phyloP scores from a whole-genome alignment of 1,284 basidiomycete species.

The Marasmius tenuissimus region DNA sequence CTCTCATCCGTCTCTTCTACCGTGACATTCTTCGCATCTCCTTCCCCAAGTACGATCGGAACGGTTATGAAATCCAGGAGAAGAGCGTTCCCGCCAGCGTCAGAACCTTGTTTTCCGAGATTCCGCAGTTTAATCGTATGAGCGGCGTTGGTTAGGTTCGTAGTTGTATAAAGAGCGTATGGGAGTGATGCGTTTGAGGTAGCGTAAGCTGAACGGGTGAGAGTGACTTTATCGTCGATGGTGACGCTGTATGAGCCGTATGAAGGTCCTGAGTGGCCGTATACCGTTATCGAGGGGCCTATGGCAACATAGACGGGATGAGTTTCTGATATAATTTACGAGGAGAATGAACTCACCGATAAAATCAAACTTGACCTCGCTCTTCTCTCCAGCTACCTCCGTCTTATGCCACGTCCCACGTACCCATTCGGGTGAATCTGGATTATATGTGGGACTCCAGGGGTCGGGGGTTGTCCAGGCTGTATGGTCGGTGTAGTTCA shows the following conservation, averaged over 20 bases:
- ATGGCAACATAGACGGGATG: too few relatives aligned
- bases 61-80: constrained; percentile 37
- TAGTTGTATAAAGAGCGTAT: constrained; percentile 31
- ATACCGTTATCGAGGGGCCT: constrained; percentile 41
- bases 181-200: constrained; percentile 30
- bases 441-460: constrained; percentile 32
- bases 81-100: constrained; percentile 32
- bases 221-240: constrained; percentile 28
- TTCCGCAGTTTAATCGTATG: constrained; percentile 38
- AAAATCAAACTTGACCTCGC: constrained; percentile 35
- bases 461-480: constrained; percentile 43
- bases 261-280: constrained; percentile 36
- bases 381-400: constrained; percentile 25
- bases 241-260: constrained; percentile 39
- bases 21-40: constrained; percentile 36
- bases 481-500: constrained; percentile 35
- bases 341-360: constrained; percentile 38
- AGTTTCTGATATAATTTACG: too few relatives aligned
- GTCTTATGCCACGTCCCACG: constrained; percentile 42
- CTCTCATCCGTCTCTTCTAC: constrained; percentile 35
- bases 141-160: constrained; percentile 32
- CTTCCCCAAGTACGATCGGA: constrained; percentile 36
- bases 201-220: constrained; percentile 21
- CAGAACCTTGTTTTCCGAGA: constrained; percentile 30
- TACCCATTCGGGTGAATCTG: constrained; percentile 30